phyloP scores from a whole-genome alignment of 192 early-diverging fungal genomes.

The Coemansia sp. region DNA sequence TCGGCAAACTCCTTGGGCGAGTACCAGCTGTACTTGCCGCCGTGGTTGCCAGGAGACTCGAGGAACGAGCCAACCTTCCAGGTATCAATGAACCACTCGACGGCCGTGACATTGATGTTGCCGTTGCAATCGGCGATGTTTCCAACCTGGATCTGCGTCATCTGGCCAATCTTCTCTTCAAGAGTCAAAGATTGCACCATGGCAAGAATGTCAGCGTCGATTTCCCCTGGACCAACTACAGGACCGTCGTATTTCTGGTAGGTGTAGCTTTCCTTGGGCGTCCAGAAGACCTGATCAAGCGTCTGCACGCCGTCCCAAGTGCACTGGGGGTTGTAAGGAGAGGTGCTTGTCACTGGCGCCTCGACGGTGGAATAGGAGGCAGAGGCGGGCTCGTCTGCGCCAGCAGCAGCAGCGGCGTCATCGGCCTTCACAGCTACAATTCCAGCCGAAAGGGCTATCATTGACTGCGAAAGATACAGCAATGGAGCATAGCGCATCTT shows the following conservation, averaged over 20 bases:
- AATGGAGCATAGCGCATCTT: slow-evolving; percentile 18
- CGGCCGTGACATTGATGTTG: slow-evolving; percentile 23
- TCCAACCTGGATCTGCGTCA: slow-evolving; percentile 58
- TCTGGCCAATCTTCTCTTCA: slow-evolving; percentile 55
- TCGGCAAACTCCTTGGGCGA: slow-evolving; percentile 53
- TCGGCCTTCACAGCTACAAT: neutral
- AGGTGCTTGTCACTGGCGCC: neutral
- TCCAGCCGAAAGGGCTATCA: slow-evolving; percentile 3
- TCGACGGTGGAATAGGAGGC: neutral
- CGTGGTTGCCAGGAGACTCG: slow-evolving; percentile 59
- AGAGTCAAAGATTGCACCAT: slow-evolving; percentile 48
- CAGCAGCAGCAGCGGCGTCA: neutral
- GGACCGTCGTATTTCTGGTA: slow-evolving; percentile 10
- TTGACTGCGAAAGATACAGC: slow-evolving; percentile 9
- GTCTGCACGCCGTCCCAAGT: slow-evolving; percentile 9
- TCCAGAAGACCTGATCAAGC: slow-evolving; percentile 3
- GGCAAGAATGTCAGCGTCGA: slow-evolving; percentile 45
- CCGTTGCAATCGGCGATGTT: slow-evolving; percentile 45
- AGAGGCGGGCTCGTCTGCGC: slow-evolving; percentile 1
- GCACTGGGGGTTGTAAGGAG: slow-evolving; percentile 6
- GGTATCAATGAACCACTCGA: slow-evolving; percentile 56
- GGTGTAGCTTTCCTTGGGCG: slow-evolving; percentile 3
- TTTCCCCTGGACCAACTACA: neutral
- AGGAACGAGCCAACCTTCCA: slow-evolving; percentile 64
- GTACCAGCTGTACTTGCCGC: slow-evolving; percentile 52